Conservation (phyloP, 2,329 filamentous ascomycete species). For the Trichoderma aggressivum region DNA sequence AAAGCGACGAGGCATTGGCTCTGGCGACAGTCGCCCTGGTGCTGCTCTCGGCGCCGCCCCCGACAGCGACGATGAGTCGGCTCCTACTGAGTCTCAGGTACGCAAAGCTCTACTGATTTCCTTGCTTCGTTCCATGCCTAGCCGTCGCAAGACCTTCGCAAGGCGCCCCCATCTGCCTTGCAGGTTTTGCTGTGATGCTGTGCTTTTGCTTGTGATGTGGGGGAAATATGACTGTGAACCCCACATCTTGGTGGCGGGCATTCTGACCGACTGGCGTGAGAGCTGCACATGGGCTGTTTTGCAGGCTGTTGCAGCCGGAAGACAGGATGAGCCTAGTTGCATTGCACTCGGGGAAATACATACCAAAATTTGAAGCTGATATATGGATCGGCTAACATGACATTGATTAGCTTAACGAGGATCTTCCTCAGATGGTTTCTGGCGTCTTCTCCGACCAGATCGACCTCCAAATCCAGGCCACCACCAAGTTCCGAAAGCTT, state of each 20-base stretch:
- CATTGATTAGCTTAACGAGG: slow-evolving; percentile 78
- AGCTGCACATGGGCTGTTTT: slow-evolving; percentile 16
- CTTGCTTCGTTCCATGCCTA: slow-evolving; percentile 17
- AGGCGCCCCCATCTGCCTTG: neutral
- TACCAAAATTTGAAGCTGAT: neutral
- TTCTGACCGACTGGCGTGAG: slow-evolving; percentile 20
- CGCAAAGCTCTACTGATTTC: slow-evolving; percentile 12
- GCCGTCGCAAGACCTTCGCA: neutral
- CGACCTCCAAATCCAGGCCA: slow-evolving; percentile 93
- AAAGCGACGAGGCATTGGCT: slow-evolving; percentile 92
- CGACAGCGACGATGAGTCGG: slow-evolving; percentile 96
- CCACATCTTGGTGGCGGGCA: slow-evolving; percentile 30
- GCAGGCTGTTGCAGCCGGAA: neutral
- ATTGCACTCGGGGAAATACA: neutral
- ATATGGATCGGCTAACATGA: slow-evolving; percentile 6
- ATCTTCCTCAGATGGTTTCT: slow-evolving; percentile 95
- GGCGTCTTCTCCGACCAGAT: slow-evolving; percentile 99
- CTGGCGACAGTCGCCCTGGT: slow-evolving; percentile 73
- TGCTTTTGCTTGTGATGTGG: slow-evolving; percentile 30
- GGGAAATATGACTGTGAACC: slow-evolving; percentile 32
- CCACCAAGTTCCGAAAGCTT: slow-evolving; percentile 97
- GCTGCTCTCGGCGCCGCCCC: slow-evolving; percentile 82
- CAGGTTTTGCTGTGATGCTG: slow-evolving; percentile 11
- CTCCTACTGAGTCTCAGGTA: slow-evolving; percentile 95
- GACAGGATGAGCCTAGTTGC: neutral